Evolutionary conservation across 2,329 filamentous ascomycete genomes (phyloP).

Genomic region (Venturia nashicola): DNA sequence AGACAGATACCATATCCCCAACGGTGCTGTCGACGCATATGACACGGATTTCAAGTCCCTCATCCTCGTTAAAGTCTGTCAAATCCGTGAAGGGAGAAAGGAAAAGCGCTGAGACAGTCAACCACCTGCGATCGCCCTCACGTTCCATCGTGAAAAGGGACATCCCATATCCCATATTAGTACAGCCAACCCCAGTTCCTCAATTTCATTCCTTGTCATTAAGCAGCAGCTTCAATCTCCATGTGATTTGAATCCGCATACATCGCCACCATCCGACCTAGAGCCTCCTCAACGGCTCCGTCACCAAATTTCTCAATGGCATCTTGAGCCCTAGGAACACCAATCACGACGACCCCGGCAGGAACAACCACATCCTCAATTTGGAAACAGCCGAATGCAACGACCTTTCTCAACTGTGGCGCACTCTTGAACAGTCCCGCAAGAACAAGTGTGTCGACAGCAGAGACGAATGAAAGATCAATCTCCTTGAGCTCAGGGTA

Average conservation of each 20-base stretch:
- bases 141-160: background rate
- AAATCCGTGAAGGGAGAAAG: background rate
- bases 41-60: background rate
- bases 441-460: constrained; percentile 53
- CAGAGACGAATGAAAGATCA: constrained; percentile 65
- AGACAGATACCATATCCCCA: background rate
- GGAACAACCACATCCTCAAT: constrained; percentile 43
- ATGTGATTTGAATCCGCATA: background rate
- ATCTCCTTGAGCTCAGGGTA: constrained; percentile 61
- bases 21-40: background rate
- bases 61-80: background rate
- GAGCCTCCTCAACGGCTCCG: background rate
- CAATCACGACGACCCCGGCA: constrained; percentile 45
- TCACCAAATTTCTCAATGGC: constrained; percentile 39
- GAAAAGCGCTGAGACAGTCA: background rate
- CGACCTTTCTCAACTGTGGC: constrained; percentile 44
- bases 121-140: background rate
- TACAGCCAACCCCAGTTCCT: background rate
- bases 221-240: constrained; percentile 3
- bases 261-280: constrained; percentile 4
- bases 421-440: constrained; percentile 52
- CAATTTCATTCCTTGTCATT: background rate
- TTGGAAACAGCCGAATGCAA: constrained; percentile 52
- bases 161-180: background rate
- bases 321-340: constrained; percentile 45